Evolutionary conservation across 768 basidiomycete species (phyloP).

Genomic region (Lentinula sp.): DNA sequence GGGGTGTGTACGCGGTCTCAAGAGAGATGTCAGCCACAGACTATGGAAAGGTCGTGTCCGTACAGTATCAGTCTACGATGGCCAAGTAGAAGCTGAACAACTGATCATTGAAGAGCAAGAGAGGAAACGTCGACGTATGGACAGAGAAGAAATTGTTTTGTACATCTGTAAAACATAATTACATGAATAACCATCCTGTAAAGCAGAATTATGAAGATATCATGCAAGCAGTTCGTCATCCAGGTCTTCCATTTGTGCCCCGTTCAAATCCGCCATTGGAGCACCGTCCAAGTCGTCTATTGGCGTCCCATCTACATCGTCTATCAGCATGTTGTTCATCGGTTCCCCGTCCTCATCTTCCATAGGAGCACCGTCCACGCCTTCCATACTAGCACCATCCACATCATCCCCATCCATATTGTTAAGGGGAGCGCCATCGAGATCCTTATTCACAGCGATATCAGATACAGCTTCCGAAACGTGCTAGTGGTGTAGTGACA

Average conservation of each 20-base stretch:
- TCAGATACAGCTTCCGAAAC: conserved; percentile 41
- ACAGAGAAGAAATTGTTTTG: conserved; percentile 26
- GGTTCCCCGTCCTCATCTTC: conserved; percentile 27
- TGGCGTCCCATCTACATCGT: conserved; percentile 10
- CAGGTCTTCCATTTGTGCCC: too few species aligned
- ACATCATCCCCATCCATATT: conserved; percentile 22
- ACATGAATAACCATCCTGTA: neutral
- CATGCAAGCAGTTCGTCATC: conserved; percentile 18
- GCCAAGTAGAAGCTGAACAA: too few species aligned
- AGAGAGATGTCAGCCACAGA: neutral
- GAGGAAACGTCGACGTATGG: conserved; percentile 77
- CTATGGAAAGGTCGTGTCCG: neutral
- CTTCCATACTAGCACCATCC: conserved; percentile 37
- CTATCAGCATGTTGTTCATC: neutral
- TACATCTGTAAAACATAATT: neutral
- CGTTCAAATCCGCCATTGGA: too few species aligned
- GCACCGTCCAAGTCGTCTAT: conserved; percentile 43
- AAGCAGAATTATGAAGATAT: neutral
- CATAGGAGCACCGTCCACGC: conserved; percentile 24
- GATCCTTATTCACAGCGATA: conserved; percentile 24
- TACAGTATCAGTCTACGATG: too few species aligned
- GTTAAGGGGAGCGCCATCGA: conserved; percentile 32
- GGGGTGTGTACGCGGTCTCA: neutral
- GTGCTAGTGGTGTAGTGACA: conserved; percentile 48
- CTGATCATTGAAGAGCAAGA: conserved; percentile 90